Conservation (phyloP, 1,284 basidiomycete genomes). For the Mycosarcoma maydis region DNA sequence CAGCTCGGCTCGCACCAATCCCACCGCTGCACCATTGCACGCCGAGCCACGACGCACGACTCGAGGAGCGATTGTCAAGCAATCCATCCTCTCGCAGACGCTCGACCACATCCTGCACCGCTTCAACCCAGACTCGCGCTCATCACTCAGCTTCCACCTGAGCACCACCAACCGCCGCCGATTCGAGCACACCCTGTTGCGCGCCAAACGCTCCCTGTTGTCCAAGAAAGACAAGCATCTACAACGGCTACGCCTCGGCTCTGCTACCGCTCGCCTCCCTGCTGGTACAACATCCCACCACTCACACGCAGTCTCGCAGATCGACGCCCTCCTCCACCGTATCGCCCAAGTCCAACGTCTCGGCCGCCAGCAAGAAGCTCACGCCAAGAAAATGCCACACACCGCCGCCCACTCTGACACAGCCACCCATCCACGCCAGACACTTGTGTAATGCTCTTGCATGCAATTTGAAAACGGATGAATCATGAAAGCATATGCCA, state of each 20-base stretch:
- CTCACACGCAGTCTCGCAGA: constrained; percentile 1
- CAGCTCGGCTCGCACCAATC: neutral
- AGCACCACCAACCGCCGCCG: constrained; percentile 17
- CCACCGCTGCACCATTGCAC: neutral
- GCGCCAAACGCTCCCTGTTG: constrained; percentile 4
- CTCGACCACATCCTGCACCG: constrained; percentile 13
- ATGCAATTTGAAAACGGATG: no score
- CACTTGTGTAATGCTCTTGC: no score
- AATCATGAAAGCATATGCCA: neutral
- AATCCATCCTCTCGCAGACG: constrained; percentile 5
- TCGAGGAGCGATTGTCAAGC: constrained; percentile 11
- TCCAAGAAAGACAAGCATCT: neutral
- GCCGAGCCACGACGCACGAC: neutral
- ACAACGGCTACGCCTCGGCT: neutral
- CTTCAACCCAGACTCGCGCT: neutral
- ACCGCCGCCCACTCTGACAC: no score
- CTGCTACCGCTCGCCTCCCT: neutral
- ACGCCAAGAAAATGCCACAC: neutral
- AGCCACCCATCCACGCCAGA: no score
- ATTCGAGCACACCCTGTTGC: constrained; percentile 19
- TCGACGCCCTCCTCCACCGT: neutral
- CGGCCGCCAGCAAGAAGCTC: neutral
- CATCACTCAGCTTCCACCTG: constrained; percentile 1
- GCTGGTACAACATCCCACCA: neutral
- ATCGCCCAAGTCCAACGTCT: constrained; percentile 8